phyloP scores from a whole-genome alignment of 164 flowering plant genomes.

The Protea cynaroides region DNA sequence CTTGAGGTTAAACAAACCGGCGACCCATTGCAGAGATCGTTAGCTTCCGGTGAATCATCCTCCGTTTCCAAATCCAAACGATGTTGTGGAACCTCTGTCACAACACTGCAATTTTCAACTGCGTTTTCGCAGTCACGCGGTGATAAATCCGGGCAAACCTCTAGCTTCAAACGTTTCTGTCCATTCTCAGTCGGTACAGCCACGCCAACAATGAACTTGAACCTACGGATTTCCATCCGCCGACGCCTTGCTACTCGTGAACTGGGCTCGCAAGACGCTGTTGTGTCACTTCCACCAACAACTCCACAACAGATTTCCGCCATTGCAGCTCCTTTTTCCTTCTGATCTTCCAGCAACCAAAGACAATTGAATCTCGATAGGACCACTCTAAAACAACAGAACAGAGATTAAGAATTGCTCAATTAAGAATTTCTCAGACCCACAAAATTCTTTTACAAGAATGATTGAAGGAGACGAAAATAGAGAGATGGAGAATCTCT shows the following conservation, averaged over 20 bases:
- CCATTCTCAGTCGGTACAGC: slow-evolving; percentile 15
- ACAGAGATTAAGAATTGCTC: too few relatives aligned
- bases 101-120: slow-evolving; percentile 6
- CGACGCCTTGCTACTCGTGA: slow-evolving; percentile 27
- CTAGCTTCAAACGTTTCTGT: slow-evolving; percentile 18
- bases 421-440: background rate
- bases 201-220: slow-evolving; percentile 24
- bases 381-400: too few relatives aligned
- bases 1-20: background rate
- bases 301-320: slow-evolving; percentile 49
- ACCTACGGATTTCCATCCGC: slow-evolving; percentile 31
- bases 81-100: background rate
- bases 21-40: background rate
- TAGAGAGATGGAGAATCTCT: background rate
- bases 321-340: slow-evolving; percentile 10
- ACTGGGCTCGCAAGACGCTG: slow-evolving; percentile 30
- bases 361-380: background rate
- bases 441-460: background rate
- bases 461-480: background rate
- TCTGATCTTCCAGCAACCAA: background rate
- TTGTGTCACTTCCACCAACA: slow-evolving; percentile 30
- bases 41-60: background rate
- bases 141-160: background rate
- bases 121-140: slow-evolving; percentile 19
- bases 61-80: too few relatives aligned